Evolutionary conservation across 768 basidiomycete genomes (phyloP), one percentile per base, ranked within the genome.

Genomic region (Rhodotorula graminis): DNA sequence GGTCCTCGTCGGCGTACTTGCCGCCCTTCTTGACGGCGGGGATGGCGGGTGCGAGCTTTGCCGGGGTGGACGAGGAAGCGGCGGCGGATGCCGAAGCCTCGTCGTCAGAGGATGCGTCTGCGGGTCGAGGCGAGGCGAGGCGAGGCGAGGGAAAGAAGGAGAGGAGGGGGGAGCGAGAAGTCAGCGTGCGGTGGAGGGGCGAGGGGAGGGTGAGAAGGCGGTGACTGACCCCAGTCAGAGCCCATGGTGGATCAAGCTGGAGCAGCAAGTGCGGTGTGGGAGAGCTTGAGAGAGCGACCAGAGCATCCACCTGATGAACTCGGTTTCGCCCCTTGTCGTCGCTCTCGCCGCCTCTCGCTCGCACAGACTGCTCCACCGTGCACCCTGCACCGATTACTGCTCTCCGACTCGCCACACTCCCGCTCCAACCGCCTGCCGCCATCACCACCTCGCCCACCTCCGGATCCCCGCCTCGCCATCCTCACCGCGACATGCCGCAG

Each of bases 1-100:
- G 90, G 78, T 96, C 94, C 81, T 97, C 94, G 60, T 90, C 94
- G 72, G 88, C 89, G 89, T 90, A 96, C 82, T 89, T 91, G 71
- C 82, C 37, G 50, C 53, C 85, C 80, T 85, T 88, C 65, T 78
- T 82, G 25, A 64, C 74, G 60, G 70, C 79, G 65, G 58, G 75
- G 69, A 70, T 40, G 58, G 67, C 55, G 37, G 72, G 61, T 14
- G 70, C 69, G 63, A 76, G 73, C 55, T 74, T 70, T 40, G 81
- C 73, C 23, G 80, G 72, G 55, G 81, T 72, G 77, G 76, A 82
- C 6, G 44, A 46, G 44, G 44, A 14, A 29, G 80, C 69, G 31
- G 81, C 70, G 40, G 82, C 82, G 71, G 78, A 79, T 70, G 83
- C 84, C 64, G 81, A 82, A 68, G 84, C 84, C 23, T 64, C 66